Conservation (phyloP, 176 grass and related monocot genomes). For the Oryza coarctata region DNA sequence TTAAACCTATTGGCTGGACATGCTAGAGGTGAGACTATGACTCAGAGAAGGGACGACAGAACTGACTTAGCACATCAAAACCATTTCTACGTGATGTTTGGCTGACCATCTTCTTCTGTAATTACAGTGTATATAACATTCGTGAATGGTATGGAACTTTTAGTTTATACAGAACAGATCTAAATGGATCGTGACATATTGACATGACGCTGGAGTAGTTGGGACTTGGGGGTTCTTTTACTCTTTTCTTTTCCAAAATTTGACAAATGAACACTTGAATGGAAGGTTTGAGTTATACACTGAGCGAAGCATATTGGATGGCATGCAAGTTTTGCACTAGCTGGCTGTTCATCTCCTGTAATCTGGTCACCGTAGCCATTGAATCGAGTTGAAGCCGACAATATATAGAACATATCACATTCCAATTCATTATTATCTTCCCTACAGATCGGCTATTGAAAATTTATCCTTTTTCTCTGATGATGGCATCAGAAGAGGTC, state of each 20-base stretch:
- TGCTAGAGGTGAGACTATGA: slow-evolving; percentile 23
- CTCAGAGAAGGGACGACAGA: neutral
- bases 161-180: neutral
- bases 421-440: slow-evolving; percentile 23
- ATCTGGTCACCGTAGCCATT: slow-evolving; percentile 4
- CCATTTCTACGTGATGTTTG: slow-evolving; percentile 20
- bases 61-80: neutral
- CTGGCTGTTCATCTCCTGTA: slow-evolving; percentile 10
- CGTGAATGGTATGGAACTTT: neutral
- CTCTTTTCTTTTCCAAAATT: neutral
- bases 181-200: neutral
- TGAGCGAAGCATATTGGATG: slow-evolving; percentile 5
- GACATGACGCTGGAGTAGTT: slow-evolving; percentile 40
- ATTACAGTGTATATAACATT: slow-evolving; percentile 17
- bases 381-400: neutral
- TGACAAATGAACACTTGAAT: slow-evolving; percentile 27
- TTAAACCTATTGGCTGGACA: slow-evolving; percentile 3
- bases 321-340: slow-evolving; percentile 7
- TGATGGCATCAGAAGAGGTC: slow-evolving; percentile 25
- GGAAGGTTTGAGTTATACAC: neutral
- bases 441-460: neutral
- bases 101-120: neutral
- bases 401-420: neutral
- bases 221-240: neutral
- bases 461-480: neutral